These are phyloP conservation scores for Phytomonas serpens DNA, from an alignment of 208 protist species.

Conservation along the genomic window DNA sequence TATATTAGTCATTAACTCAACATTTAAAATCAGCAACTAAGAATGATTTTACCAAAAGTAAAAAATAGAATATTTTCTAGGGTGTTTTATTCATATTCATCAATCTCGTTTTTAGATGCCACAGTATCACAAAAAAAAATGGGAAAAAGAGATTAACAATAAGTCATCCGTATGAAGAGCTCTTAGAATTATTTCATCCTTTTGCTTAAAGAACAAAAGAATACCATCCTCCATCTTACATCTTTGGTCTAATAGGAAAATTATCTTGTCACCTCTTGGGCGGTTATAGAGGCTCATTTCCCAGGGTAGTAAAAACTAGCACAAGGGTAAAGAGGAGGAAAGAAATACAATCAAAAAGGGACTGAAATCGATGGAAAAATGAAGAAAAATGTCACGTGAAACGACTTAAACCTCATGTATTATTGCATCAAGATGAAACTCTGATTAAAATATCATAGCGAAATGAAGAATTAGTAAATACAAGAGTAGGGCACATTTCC, in stretches of 20 bases:
- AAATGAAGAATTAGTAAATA: constrained; percentile 1
- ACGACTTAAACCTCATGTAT: background rate
- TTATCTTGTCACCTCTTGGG: background rate
- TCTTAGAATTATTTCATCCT: background rate
- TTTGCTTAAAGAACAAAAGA: constrained; percentile 1
- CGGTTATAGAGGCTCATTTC: background rate
- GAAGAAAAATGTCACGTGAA: constrained; percentile 2
- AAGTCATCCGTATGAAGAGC: constrained; percentile 1
- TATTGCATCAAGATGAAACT: constrained; percentile 12
- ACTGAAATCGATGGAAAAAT: constrained; percentile 14
- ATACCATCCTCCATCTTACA: background rate
- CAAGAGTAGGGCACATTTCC: constrained; percentile 5
- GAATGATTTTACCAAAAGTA: background rate
- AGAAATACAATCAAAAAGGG: constrained; percentile 10
- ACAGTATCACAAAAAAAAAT: background rate
- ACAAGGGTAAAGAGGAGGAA: constrained; percentile 1
- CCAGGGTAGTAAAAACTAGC: constrained; percentile 7
- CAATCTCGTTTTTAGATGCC: background rate
- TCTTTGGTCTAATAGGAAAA: background rate
- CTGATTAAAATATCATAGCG: background rate
- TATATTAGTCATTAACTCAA: constrained; percentile 2
- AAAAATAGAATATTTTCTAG: constrained; percentile 1
- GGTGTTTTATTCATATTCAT: background rate
- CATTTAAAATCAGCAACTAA: background rate
- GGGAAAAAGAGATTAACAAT: background rate